These are phyloP conservation scores for Penicillium sp. DNA, from an alignment of 2,329 filamentous ascomycete genomes.

Conservation along the genomic window DNA sequence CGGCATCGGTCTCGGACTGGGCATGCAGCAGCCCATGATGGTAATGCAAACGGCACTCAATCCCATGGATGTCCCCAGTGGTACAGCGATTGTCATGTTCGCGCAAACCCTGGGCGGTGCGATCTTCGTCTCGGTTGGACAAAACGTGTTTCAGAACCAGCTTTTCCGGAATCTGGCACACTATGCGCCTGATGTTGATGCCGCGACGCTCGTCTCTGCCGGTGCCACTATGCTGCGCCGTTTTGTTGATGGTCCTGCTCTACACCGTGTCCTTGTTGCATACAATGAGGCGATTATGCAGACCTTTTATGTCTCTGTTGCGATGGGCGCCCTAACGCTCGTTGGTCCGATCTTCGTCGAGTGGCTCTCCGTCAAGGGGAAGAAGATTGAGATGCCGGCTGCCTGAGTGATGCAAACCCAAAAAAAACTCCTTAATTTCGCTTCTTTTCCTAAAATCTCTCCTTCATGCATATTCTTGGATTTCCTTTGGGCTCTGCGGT, in stretches of 20 bases:
- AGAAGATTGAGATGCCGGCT: constrained; percentile 18
- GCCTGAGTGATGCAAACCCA: constrained; percentile 15
- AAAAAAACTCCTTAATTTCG: too few species aligned
- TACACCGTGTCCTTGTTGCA: constrained; percentile 36
- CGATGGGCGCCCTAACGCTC: constrained; percentile 40
- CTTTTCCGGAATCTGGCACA: constrained; percentile 31
- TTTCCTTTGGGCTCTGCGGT: constrained; percentile 1
- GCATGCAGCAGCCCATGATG: constrained; percentile 42
- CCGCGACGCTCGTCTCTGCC: constrained; percentile 31
- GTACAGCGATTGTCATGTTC: constrained; percentile 42
- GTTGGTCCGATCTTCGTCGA: constrained; percentile 42
- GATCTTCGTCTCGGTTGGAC: constrained; percentile 41
- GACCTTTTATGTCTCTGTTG: constrained; percentile 45
- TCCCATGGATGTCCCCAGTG: constrained; percentile 38
- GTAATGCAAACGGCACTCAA: constrained; percentile 40
- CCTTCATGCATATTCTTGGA: constrained; percentile 22
- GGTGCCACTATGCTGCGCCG: constrained; percentile 45
- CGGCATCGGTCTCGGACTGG: constrained; percentile 41
- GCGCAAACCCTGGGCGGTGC: constrained; percentile 43
- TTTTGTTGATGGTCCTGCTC: constrained; percentile 28
- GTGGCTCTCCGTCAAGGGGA: constrained; percentile 47
- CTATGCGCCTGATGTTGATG: constrained; percentile 32
- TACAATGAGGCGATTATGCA: constrained; percentile 44
- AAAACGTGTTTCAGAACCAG: constrained; percentile 45
- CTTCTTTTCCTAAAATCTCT: not conserved